These are phyloP conservation scores for Globisporangium cystogenes DNA, from an alignment of 352 stramenopile species.

Conservation along the genomic window DNA sequence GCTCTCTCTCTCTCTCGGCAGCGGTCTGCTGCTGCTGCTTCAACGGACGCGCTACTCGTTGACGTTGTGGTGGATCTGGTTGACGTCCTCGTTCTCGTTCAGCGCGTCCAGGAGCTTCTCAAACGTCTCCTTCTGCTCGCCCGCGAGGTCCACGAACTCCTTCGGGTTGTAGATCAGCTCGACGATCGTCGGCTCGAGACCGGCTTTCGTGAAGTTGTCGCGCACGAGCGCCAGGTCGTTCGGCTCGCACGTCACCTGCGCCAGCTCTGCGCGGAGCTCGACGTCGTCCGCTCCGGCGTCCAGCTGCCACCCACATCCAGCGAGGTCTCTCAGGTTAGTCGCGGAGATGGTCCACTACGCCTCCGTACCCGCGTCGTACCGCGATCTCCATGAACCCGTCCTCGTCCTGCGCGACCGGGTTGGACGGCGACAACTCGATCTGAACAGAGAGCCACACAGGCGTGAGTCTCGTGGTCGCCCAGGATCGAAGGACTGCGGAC, in stretches of 20 bases:
- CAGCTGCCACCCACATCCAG: conserved; percentile 30
- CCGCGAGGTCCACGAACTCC: conserved; percentile 60
- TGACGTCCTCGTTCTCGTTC: conserved; percentile 77
- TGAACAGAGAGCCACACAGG: conserved; percentile 5
- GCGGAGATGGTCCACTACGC: not conserved
- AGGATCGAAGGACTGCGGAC: no score
- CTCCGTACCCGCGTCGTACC: conserved; percentile 16
- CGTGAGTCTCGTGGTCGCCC: no score
- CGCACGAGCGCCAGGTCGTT: conserved; percentile 58
- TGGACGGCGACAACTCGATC: conserved; percentile 33
- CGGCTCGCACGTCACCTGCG: conserved; percentile 68
- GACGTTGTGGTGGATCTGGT: conserved; percentile 80
- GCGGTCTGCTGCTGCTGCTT: not conserved
- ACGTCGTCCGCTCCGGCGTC: conserved; percentile 70
- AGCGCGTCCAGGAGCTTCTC: conserved; percentile 73
- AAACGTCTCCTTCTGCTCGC: conserved; percentile 49
- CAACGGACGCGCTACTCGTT: conserved; percentile 34
- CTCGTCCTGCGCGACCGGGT: conserved; percentile 33
- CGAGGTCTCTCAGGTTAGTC: not conserved
- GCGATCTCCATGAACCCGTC: conserved; percentile 72
- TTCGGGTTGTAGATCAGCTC: conserved; percentile 83
- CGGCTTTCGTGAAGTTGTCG: conserved; percentile 41
- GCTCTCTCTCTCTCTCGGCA: not conserved
- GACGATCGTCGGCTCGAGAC: conserved; percentile 58
- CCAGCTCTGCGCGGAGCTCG: conserved; percentile 50